Percentiles rank a stretch among this genome's conserved stretches.
These are phyloP conservation scores for Stephania cephalantha DNA, from an alignment of 164 flowering plant genomes.

Conservation along the genomic window DNA sequence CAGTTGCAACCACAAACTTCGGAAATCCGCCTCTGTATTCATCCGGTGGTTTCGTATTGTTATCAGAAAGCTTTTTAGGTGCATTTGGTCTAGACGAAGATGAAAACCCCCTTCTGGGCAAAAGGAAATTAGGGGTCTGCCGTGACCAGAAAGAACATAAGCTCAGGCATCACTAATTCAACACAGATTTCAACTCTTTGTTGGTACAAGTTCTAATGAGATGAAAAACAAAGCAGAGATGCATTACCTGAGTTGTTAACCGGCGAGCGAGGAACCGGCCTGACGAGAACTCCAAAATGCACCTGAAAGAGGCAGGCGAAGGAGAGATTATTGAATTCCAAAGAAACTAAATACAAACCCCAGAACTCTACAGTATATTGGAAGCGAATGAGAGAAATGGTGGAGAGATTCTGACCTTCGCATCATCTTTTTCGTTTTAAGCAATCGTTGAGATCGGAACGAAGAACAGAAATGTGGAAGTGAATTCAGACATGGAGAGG, in stretches of 20 bases:
- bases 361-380: neutral
- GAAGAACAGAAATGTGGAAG: neutral
- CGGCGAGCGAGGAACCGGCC: constrained; percentile 26
- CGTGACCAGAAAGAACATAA: neutral
- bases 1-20: constrained; percentile 43
- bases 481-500: neutral
- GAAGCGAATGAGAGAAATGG: neutral
- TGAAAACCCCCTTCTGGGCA: constrained; percentile 49
- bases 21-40: constrained; percentile 27
- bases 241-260: constrained; percentile 34
- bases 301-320: constrained; percentile 22
- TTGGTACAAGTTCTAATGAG: neutral
- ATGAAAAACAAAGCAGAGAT: neutral
- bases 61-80: constrained; percentile 21
- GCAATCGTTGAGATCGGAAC: neutral
- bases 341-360: neutral
- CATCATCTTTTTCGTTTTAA: constrained; percentile 12
- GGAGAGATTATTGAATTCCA: neutral
- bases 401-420: constrained; percentile 14
- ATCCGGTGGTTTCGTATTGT: constrained; percentile 34
- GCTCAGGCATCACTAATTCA: neutral
- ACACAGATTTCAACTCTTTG: neutral
- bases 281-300: constrained; percentile 33
- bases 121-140: constrained; percentile 41
- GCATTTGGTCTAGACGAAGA: constrained; percentile 26